Evolutionary conservation across 1,284 basidiomycete species (phyloP).

Genomic region (Golubevia sp.): DNA sequence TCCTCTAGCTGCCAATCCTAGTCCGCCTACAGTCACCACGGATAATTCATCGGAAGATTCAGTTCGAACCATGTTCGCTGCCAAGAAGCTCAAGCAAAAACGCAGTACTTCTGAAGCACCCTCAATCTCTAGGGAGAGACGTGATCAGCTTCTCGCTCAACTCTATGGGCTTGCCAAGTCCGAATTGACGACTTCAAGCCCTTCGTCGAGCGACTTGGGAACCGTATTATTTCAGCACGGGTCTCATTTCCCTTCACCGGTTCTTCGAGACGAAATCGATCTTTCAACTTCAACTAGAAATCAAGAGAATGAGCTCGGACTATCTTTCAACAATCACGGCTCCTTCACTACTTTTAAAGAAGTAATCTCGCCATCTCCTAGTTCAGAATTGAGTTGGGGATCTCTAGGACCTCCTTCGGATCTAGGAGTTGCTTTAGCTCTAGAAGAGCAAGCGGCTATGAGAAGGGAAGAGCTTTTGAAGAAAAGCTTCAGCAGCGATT

Average conservation of each 20-base stretch:
- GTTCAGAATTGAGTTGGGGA: not conserved
- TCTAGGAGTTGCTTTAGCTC: not conserved
- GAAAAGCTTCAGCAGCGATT: not conserved
- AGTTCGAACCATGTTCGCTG: too few species aligned
- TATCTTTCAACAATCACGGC: not conserved
- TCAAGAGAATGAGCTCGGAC: not conserved
- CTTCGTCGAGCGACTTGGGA: not conserved
- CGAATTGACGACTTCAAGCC: not conserved
- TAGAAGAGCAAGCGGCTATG: not conserved
- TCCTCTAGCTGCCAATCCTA: not conserved
- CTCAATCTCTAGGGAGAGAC: not conserved
- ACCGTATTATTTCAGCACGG: not conserved
- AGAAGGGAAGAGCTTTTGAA: not conserved
- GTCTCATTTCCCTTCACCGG: too few species aligned
- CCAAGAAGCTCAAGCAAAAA: too few species aligned
- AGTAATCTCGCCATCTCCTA: not conserved
- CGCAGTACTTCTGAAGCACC: not conserved
- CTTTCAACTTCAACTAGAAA: too few species aligned
- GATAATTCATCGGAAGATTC: too few species aligned
- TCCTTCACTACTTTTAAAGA: too few species aligned
- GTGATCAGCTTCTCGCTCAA: not conserved
- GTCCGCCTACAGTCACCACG: not conserved
- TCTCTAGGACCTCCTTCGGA: not conserved
- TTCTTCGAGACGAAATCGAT: too few species aligned
- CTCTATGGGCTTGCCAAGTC: not conserved